These are phyloP conservation scores for Cinchona pubescens DNA, from an alignment of 257 asterid species.

Conservation along the genomic window DNA sequence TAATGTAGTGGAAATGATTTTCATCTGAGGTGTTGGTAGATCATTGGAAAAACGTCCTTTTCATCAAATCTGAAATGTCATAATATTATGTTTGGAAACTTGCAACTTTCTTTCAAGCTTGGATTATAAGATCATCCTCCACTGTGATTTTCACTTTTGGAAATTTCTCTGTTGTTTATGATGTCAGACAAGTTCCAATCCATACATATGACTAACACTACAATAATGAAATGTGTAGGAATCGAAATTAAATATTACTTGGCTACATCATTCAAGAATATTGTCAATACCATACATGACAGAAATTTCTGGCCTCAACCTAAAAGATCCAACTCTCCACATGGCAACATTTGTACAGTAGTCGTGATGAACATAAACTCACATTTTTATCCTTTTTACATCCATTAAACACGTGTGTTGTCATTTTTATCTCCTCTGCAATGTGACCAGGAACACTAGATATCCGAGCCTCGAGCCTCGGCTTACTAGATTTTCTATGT, in stretches of 20 bases:
- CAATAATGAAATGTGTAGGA: neutral
- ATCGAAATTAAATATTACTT: slow-evolving; percentile 12
- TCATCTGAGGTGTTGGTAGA: neutral
- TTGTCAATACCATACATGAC: slow-evolving; percentile 27
- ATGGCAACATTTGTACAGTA: slow-evolving; percentile 38
- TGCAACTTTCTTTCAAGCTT: too few species aligned
- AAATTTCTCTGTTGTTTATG: too few species aligned
- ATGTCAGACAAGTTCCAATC: too few species aligned
- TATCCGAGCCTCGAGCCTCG: slow-evolving; percentile 36
- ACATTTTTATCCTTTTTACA: slow-evolving; percentile 29
- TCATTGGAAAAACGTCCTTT: neutral
- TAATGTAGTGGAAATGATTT: too few species aligned
- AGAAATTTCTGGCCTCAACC: slow-evolving; percentile 28
- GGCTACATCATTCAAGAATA: slow-evolving; percentile 21
- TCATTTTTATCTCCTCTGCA: slow-evolving; percentile 33
- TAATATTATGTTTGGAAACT: too few species aligned
- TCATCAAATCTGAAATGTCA: neutral
- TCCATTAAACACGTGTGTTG: slow-evolving; percentile 16
- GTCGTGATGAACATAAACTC: slow-evolving; percentile 26
- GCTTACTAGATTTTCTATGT: slow-evolving; percentile 35
- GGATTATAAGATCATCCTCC: too few species aligned
- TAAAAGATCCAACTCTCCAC: slow-evolving; percentile 31
- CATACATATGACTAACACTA: neutral
- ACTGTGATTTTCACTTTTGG: too few species aligned
- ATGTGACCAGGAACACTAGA: slow-evolving; percentile 29